Conservation (phyloP, 2,329 filamentous ascomycete species). For the Malbranchea cinnamomea region DNA sequence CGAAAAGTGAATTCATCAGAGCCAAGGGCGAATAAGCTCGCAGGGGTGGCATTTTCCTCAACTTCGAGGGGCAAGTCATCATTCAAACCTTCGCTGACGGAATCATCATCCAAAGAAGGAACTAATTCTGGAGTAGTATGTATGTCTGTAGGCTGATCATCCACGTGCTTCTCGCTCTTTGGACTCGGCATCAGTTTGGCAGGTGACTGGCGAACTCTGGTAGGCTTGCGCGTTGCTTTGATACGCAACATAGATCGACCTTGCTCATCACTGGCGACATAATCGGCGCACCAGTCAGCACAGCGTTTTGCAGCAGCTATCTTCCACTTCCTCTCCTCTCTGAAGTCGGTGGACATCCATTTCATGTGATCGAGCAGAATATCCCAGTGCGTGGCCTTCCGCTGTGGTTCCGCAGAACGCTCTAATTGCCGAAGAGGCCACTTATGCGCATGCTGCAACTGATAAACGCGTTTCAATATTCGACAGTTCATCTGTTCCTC, state of each 20-base stretch:
- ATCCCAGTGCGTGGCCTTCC: constrained; percentile 70
- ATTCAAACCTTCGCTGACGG: constrained; percentile 32
- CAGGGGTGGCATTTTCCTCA: constrained; percentile 41
- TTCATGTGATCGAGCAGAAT: constrained; percentile 80
- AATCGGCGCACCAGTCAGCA: constrained; percentile 72
- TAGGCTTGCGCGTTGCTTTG: too few relatives aligned
- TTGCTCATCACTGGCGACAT: constrained; percentile 50
- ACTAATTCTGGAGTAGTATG: constrained; percentile 55
- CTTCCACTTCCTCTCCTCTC: constrained; percentile 91
- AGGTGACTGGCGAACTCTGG: too few relatives aligned
- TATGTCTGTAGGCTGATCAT: constrained; percentile 18
- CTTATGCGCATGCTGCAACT: constrained; percentile 76
- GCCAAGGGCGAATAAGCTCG: constrained; percentile 68
- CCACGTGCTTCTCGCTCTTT: constrained; percentile 19
- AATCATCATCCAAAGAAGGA: constrained; percentile 47
- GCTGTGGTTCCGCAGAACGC: constrained; percentile 63
- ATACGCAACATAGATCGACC: constrained; percentile 56
- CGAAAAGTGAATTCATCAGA: constrained; percentile 71
- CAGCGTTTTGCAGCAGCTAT: constrained; percentile 63
- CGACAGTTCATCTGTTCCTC: constrained; percentile 79
- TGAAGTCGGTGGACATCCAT: constrained; percentile 96
- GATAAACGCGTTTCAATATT: constrained; percentile 73
- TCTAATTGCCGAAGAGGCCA: constrained; percentile 88
- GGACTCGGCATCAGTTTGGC: constrained; percentile 14
- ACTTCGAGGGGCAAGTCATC: constrained; percentile 31